Percentiles rank a stretch among this genome's conserved stretches.
phyloP scores from a whole-genome alignment of 2,329 filamentous ascomycete species.

The Verticillium longisporum region DNA sequence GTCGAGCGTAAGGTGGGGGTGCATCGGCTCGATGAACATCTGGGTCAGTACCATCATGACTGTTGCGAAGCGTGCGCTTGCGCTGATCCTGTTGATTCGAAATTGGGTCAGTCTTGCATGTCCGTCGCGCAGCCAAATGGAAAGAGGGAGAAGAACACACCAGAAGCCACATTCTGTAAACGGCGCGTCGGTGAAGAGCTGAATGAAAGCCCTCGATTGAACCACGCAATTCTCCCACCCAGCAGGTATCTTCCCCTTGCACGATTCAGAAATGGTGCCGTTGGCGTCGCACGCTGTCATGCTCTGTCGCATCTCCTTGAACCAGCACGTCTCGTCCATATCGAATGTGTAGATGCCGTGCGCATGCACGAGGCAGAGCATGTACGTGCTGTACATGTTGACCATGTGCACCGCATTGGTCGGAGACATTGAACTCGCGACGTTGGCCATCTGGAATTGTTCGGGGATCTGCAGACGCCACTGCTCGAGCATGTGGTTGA shows the following conservation, averaged over 20 bases:
- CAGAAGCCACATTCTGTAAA: slow-evolving; percentile 24
- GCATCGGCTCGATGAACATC: slow-evolving; percentile 20
- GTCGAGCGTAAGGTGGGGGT: slow-evolving; percentile 17
- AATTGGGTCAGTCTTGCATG: not conserved
- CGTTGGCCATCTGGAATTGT: slow-evolving; percentile 25
- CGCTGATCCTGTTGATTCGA: slow-evolving; percentile 1
- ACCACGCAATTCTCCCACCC: slow-evolving; percentile 25
- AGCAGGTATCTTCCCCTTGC: slow-evolving; percentile 10
- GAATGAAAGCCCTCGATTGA: slow-evolving; percentile 25
- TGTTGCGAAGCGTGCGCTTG: slow-evolving; percentile 22
- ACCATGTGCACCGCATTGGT: slow-evolving; percentile 25
- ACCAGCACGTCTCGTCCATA: slow-evolving; percentile 25
- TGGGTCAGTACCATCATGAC: slow-evolving; percentile 26
- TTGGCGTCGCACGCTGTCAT: slow-evolving; percentile 16
- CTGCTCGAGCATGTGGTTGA: slow-evolving; percentile 24
- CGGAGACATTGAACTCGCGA: slow-evolving; percentile 19
- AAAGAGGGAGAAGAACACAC: slow-evolving; percentile 11
- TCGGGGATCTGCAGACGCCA: slow-evolving; percentile 27
- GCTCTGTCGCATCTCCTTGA: slow-evolving; percentile 22
- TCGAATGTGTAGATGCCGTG: slow-evolving; percentile 26
- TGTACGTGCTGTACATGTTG: slow-evolving; percentile 28
- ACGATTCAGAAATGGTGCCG: slow-evolving; percentile 1
- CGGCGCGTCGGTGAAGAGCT: slow-evolving; percentile 19
- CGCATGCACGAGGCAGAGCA: slow-evolving; percentile 25
- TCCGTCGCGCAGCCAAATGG: slow-evolving; percentile 1